These are phyloP conservation scores for Ceratocystis albifundus DNA, from an alignment of 2,329 filamentous ascomycete species.

Conservation along the genomic window DNA sequence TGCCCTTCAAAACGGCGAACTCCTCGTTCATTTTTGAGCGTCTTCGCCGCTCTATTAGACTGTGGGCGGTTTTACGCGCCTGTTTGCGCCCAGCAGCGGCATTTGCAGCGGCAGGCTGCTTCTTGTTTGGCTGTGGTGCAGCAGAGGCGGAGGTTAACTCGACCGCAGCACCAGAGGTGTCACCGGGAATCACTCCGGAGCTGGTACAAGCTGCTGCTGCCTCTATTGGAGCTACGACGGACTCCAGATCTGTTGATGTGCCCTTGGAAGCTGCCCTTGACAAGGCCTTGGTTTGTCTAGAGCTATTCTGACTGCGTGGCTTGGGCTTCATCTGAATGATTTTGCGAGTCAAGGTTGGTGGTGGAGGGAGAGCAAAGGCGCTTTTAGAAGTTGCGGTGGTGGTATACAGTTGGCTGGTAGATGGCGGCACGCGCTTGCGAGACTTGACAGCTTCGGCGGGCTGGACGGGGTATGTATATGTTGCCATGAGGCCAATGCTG, in stretches of 20 bases:
- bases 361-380: constrained; percentile 73
- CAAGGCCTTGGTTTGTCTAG: constrained; percentile 15
- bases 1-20: constrained; percentile 80
- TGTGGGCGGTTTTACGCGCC: constrained; percentile 90
- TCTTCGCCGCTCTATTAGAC: constrained; percentile 77
- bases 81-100: constrained; percentile 78
- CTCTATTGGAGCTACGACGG: neutral
- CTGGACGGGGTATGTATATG: constrained; percentile 36
- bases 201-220: constrained; percentile 5
- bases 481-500: constrained; percentile 24
- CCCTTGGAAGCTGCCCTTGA: constrained; percentile 20
- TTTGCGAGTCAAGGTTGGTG: constrained; percentile 81
- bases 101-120: constrained; percentile 62
- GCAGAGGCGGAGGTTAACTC: constrained; percentile 11
- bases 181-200: no score
- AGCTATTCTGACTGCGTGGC: constrained; percentile 23
- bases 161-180: neutral
- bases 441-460: constrained; percentile 43
- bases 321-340: constrained; percentile 94
- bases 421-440: constrained; percentile 37
- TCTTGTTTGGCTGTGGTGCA: constrained; percentile 50
- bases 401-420: constrained; percentile 33
- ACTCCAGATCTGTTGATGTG: neutral
- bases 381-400: constrained; percentile 40
- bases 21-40: constrained; percentile 99